phyloP scores from a whole-genome alignment of 352 stramenopile species.

The Globisporangium paddicum region DNA sequence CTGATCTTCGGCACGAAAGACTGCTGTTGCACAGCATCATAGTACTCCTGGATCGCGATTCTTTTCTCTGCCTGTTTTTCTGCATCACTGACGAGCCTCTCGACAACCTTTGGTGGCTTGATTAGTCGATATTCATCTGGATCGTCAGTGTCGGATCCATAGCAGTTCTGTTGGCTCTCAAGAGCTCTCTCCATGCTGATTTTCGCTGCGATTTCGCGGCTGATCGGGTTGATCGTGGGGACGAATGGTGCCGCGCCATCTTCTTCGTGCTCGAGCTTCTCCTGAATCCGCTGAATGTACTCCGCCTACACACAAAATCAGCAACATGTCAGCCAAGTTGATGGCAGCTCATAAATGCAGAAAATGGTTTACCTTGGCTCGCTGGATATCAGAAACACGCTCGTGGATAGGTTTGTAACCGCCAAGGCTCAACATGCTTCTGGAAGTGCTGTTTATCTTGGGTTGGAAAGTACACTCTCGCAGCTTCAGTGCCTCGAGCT shows the following conservation, averaged over 20 bases:
- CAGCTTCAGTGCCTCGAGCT: slow-evolving; percentile 42
- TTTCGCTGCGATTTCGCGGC: slow-evolving; percentile 51
- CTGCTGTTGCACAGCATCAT: slow-evolving; percentile 55
- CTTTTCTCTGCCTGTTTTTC: slow-evolving; percentile 38
- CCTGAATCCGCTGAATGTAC: slow-evolving; percentile 37
- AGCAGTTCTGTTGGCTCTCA: slow-evolving; percentile 2
- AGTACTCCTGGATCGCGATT: slow-evolving; percentile 63
- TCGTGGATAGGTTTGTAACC: slow-evolving; percentile 72
- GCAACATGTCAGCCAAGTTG: not conserved
- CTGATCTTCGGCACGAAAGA: slow-evolving; percentile 60
- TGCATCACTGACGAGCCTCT: slow-evolving; percentile 51
- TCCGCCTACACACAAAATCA: slow-evolving; percentile 25
- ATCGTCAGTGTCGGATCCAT: slow-evolving; percentile 7
- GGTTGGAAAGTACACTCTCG: slow-evolving; percentile 67
- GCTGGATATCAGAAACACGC: slow-evolving; percentile 53
- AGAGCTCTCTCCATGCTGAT: slow-evolving; percentile 26
- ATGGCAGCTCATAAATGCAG: not conserved
- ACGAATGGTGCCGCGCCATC: slow-evolving; percentile 30
- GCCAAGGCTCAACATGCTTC: slow-evolving; percentile 24
- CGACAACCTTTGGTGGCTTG: slow-evolving; percentile 33
- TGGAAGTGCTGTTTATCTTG: slow-evolving; percentile 50
- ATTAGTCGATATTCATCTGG: slow-evolving; percentile 4
- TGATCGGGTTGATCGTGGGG: slow-evolving; percentile 63
- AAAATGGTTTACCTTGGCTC: slow-evolving; percentile 43
- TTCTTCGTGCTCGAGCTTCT: slow-evolving; percentile 41